These are phyloP conservation scores for Aureobasidium vineae DNA, from an alignment of 2,329 filamentous ascomycete genomes.

Conservation along the genomic window DNA sequence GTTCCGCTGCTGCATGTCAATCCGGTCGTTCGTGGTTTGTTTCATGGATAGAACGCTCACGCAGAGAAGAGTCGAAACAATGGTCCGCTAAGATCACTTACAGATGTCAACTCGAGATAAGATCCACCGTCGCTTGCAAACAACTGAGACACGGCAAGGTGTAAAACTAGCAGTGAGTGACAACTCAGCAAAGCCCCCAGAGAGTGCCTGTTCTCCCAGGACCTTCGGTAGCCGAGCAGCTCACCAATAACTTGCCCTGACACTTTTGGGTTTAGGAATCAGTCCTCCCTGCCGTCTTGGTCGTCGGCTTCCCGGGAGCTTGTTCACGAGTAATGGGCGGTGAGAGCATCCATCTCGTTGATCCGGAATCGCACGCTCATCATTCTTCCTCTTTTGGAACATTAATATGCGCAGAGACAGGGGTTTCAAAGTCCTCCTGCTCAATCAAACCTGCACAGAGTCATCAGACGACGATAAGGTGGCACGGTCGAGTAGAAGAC, in stretches of 20 bases:
- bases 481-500: conserved; percentile 21
- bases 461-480: conserved; percentile 11
- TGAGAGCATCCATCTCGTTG: conserved; percentile 18
- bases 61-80: conserved; percentile 19
- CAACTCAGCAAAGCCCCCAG: conserved; percentile 3
- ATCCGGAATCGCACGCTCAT: conserved; percentile 13
- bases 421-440: conserved; percentile 10
- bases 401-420: conserved; percentile 20
- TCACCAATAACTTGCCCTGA: conserved; percentile 19
- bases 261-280: not conserved
- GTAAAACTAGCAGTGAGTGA: conserved; percentile 3
- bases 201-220: not conserved
- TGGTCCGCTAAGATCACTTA: conserved; percentile 24
- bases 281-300: conserved; percentile 24
- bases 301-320: conserved; percentile 21
- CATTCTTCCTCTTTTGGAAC: conserved; percentile 4
- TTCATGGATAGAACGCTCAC: conserved; percentile 25
- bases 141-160: conserved; percentile 24
- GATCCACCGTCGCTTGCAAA: conserved; percentile 23
- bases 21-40: conserved; percentile 25
- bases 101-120: conserved; percentile 23
- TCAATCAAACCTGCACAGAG: conserved; percentile 13
- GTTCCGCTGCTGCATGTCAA: conserved; percentile 24
- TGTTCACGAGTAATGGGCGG: conserved; percentile 25
- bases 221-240: conserved; percentile 8